Conservation (phyloP, 2,329 filamentous ascomycete genomes). For the Pestalotiopsis fici region DNA sequence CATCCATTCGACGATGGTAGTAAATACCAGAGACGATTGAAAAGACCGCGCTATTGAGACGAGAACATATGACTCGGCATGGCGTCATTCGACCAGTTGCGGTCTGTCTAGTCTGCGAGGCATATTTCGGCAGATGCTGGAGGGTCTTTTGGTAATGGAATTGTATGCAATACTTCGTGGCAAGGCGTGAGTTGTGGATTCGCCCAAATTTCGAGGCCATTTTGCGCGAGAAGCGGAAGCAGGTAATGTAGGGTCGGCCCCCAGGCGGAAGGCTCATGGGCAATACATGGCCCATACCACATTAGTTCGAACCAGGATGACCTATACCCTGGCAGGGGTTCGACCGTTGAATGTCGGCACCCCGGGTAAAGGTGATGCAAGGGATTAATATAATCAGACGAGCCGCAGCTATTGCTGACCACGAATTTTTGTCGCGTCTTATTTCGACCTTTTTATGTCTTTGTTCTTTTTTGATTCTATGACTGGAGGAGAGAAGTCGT, state of each 20-base stretch:
- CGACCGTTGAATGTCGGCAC: not conserved
- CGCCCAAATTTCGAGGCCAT: not conserved
- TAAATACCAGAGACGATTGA: not conserved
- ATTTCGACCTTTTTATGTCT: not conserved
- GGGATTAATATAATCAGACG: not conserved
- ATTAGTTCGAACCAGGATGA: not conserved
- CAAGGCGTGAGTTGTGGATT: not conserved
- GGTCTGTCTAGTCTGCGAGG: not conserved
- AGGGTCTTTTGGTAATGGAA: not conserved
- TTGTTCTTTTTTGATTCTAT: not conserved
- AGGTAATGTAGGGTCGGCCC: no score
- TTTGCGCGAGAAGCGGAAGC: not conserved
- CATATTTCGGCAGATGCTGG: not conserved
- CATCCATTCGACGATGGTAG: not conserved
- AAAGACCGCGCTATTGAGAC: not conserved
- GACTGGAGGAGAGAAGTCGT: no score
- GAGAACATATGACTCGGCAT: not conserved
- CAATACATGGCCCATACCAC: not conserved
- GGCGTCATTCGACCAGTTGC: not conserved
- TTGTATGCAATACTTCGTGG: not conserved
- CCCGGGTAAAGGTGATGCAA: not conserved
- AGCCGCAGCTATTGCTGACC: not conserved
- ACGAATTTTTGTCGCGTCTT: not conserved
- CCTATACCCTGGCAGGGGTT: not conserved
- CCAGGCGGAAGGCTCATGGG: not conserved